Conservation (phyloP, 2,329 filamentous ascomycete species). For the Aureobasidium sp. region DNA sequence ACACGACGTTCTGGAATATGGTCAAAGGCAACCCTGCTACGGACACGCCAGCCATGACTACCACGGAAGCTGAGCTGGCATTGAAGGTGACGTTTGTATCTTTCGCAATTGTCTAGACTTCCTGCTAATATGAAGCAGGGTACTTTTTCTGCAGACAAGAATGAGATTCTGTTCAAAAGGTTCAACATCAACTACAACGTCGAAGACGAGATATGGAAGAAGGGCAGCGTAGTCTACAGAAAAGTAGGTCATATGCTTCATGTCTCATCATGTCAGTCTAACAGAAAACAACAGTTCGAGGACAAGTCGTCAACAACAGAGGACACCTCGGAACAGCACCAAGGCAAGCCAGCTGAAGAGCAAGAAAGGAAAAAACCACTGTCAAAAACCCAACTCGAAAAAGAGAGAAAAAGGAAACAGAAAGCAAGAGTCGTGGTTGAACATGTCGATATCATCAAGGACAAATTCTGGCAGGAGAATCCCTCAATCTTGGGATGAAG, state of each 20-base stretch:
- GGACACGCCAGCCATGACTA: constrained; percentile 50
- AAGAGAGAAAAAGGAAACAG: constrained; percentile 68
- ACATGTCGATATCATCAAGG: constrained; percentile 89
- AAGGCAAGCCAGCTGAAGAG: background rate
- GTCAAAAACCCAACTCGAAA: constrained; percentile 77
- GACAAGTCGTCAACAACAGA: constrained; percentile 4
- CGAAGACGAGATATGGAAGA: constrained; percentile 84
- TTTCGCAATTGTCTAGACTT: constrained; percentile 20
- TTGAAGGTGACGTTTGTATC: constrained; percentile 70
- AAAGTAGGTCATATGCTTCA: constrained; percentile 25
- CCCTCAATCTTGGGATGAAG: constrained; percentile 49
- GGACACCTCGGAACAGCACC: constrained; percentile 19
- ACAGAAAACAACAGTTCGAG: background rate
- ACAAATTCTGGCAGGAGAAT: constrained; percentile 84
- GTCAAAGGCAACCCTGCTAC: constrained; percentile 27
- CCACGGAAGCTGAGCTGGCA: constrained; percentile 71
- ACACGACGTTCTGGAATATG: constrained; percentile 91
- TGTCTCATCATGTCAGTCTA: background rate
- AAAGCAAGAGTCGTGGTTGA: constrained; percentile 78
- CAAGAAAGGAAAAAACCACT: constrained; percentile 39
- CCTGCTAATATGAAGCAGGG: constrained; percentile 47
- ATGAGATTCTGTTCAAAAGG: constrained; percentile 84
- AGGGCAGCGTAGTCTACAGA: constrained; percentile 84
- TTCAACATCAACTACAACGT: constrained; percentile 98
- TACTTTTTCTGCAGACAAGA: constrained; percentile 79